Evolutionary conservation across 352 stramenopile genomes (phyloP), one percentile per base, ranked within the genome.

Genomic region (Phytophthora hibernalis): DNA sequence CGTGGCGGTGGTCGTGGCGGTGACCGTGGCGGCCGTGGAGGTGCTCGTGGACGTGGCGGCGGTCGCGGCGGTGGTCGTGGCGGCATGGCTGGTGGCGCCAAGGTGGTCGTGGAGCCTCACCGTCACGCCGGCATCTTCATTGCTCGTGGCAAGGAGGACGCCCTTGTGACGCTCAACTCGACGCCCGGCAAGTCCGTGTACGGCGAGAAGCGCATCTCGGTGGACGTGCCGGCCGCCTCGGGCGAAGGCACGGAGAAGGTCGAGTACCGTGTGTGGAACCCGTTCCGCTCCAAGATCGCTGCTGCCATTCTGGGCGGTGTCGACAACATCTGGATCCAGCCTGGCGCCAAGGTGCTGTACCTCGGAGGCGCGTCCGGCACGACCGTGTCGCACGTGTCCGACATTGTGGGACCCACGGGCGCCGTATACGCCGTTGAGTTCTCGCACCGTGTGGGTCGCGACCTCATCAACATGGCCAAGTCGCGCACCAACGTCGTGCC

Each of bases 241-340:
- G 86, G 92, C 38, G 91, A 97, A 66, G 89, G 90, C 55, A 91
- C 91, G 0, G 92, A 96, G 67, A 99, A 99, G 90, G 92, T 99
- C 31, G 98, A 99, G 83, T 99, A 99, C 85, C 95, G 98, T 65
- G 97, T 99, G 61, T 99, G 98, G 98, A 99, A 99, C 87, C 98
- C 98, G 61, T 99, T 99, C 92, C 92, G 98, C 67, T 99, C 97
- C 52, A 99, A 99, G 92, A 89, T 99, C 40, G 97, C 97, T 30
- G 98, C 98, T 30, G 97, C 97, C 30, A 98, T 99, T 71, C 85
- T 99, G n/a, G 98, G 97, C 68, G 98, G 98, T 85, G 92, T 99
- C 16, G 93, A 98, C 81, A 98, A 99, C 81, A 99, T 99, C 65
- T 99, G 87, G 91, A 99, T 99, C 72, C 85, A 85, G 49, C 98